Base-by-base conservation (phyloP, 768 basidiomycete species). In the Gymnopilus dilepis region DNA sequence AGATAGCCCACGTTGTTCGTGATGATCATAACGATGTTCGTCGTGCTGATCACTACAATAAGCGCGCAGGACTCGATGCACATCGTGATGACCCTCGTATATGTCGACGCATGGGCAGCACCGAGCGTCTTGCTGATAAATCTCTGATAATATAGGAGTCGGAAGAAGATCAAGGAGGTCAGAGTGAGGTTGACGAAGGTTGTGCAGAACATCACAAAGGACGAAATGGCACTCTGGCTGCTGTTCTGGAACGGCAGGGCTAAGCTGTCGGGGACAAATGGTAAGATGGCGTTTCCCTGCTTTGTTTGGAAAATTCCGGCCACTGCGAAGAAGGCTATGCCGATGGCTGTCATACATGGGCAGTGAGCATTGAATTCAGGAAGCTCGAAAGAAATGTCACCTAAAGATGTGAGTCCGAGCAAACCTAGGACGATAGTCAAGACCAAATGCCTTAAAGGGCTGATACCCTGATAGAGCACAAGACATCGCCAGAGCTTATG, bases 71-170 rank as follows among this genome's bases (percentile, higher is more conserved):
- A 63, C 33, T 60, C 59, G 9, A 60, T 43, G 30, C 59, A 60
- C 59, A 60, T 60, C 21, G 52, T 60, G 52, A 60, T 60, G 6
- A 60, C 59, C n/a, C 45, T 55, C 21, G 45, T 54, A 55, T 60
- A 60, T 7, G 59, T 41, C 3, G 52, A 47, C 26, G 51, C 52
- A 28, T 60, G 33, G 7, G 59, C 59, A 19, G 26, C 37, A 17
- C 59, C 59, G 8, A 60, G 53, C 13, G 59, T 60, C 41, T 53
- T 45, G 52, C 59, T 60, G 52, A 60, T 60, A 40, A 43, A 60
- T 15, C 42, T 54, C 30, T 60, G 59, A 30, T 60, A 60, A 28
- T 60, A 60, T n/a, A 60, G 41, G 4, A 60, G 52, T 5, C 59
- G 59, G 31, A 60, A 45, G 26, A 60, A 60, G 4, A 60, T 45